Percentiles rank a stretch among this genome's conserved stretches.
Conservation (phyloP, 495 filamentous ascomycete genomes). For the Penicillium crystallinum region DNA sequence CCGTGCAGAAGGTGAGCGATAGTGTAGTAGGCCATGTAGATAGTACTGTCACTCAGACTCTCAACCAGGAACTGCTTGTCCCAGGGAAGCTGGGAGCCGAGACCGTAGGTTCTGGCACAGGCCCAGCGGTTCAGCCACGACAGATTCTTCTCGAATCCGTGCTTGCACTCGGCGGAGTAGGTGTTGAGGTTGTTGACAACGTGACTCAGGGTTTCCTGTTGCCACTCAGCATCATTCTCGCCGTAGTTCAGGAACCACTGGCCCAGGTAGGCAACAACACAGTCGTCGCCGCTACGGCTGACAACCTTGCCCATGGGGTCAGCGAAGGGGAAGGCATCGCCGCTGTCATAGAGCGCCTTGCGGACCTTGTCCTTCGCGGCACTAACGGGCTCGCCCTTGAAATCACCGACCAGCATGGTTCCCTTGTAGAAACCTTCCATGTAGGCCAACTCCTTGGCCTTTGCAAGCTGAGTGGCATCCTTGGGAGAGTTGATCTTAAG, state of each 20-base stretch:
- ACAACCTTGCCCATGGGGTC: conserved; percentile 89
- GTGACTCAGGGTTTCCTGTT: conserved; percentile 63
- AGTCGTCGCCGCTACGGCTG: conserved; percentile 80
- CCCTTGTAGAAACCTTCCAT: conserved; percentile 98
- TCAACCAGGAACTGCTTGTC: conserved; percentile 90
- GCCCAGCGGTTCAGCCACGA: conserved; percentile 95
- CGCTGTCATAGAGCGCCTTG: conserved; percentile 68
- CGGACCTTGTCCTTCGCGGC: conserved; percentile 81
- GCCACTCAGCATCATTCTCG: conserved; percentile 74
- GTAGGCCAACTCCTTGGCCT: conserved; percentile 95
- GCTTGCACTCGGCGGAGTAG: conserved; percentile 71
- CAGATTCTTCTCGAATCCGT: conserved; percentile 77
- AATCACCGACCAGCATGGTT: conserved; percentile 83
- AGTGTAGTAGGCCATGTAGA: conserved; percentile 98
- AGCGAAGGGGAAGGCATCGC: conserved; percentile 84
- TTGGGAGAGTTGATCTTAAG: conserved; percentile 96
- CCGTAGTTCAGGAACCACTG: conserved; percentile 98
- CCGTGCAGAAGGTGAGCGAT: conserved; percentile 81
- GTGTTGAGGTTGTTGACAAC: conserved; percentile 74
- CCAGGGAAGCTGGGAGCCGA: conserved; percentile 96
- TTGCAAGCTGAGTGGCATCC: conserved; percentile 78
- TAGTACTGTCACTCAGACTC: conserved; percentile 79
- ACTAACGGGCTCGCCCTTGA: conserved; percentile 80
- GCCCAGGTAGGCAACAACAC: conserved; percentile 86
- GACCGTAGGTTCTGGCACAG: conserved; percentile 83